These are phyloP conservation scores for Ustilago tritici DNA, from an alignment of 1,284 basidiomycete genomes.

Conservation along the genomic window DNA sequence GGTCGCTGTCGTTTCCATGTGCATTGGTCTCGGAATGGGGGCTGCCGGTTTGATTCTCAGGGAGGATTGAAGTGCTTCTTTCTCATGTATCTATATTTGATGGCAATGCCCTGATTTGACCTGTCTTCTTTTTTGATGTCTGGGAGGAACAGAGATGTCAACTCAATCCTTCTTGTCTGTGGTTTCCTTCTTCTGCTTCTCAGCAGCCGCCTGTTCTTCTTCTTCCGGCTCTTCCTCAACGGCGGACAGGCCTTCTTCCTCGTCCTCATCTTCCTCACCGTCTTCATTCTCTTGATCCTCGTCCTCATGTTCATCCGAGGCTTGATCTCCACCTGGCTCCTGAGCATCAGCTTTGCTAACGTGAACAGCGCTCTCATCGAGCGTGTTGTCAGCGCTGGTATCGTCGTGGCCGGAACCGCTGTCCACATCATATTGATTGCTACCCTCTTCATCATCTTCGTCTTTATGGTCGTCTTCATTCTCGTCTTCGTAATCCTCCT, in stretches of 20 bases:
- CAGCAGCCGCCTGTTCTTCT: slow-evolving; percentile 22
- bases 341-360: slow-evolving; percentile 38
- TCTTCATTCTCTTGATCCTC: slow-evolving; percentile 78
- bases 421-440: slow-evolving; percentile 14
- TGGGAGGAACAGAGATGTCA: neutral
- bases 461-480: slow-evolving; percentile 51
- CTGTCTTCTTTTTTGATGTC: neutral
- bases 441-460: slow-evolving; percentile 54
- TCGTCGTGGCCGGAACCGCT: slow-evolving; percentile 12
- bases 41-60: slow-evolving; percentile 81
- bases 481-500: slow-evolving; percentile 39
- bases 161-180: neutral
- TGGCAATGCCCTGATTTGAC: neutral
- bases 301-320: slow-evolving; percentile 18
- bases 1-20: slow-evolving; percentile 87
- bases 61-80: slow-evolving; percentile 70
- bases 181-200: slow-evolving; percentile 5
- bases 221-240: slow-evolving; percentile 51
- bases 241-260: slow-evolving; percentile 48
- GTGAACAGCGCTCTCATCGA: slow-evolving; percentile 19
- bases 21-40: slow-evolving; percentile 80
- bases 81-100: neutral
- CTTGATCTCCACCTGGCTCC: slow-evolving; percentile 40
- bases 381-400: slow-evolving; percentile 11
- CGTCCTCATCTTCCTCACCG: slow-evolving; percentile 54